Evolutionary conservation across 495 filamentous ascomycete species (phyloP).

Genomic region (Aspergillus egyptiacus): DNA sequence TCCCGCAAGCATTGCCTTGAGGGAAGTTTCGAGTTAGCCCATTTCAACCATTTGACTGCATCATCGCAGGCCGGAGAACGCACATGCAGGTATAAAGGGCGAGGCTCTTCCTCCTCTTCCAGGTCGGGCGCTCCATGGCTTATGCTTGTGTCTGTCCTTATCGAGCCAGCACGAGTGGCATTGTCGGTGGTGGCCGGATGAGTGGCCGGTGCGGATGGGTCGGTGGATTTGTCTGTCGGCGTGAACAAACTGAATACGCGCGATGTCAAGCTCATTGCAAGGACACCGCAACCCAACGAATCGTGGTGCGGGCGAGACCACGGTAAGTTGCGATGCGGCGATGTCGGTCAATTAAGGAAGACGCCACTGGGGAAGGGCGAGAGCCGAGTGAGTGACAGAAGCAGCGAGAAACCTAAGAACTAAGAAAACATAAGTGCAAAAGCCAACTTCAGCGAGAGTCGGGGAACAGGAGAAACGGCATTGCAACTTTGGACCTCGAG

Average conservation of each 20-base stretch:
- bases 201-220: conserved; percentile 13
- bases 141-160: conserved; percentile 16
- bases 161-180: conserved; percentile 13
- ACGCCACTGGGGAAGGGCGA: conserved; percentile 11
- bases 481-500: conserved; percentile 11
- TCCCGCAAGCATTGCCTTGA: conserved; percentile 88
- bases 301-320: conserved; percentile 32
- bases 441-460: conserved; percentile 15
- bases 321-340: conserved; percentile 25
- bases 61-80: no score
- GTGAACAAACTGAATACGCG: conserved; percentile 41
- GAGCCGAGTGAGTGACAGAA: conserved; percentile 12
- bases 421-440: conserved; percentile 16
- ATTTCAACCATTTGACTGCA: not conserved
- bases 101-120: conserved; percentile 47
- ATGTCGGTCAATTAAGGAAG: conserved; percentile 10
- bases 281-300: conserved; percentile 30
- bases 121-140: conserved; percentile 15
- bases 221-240: conserved; percentile 31
- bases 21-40: not conserved
- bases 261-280: conserved; percentile 46
- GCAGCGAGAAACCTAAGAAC: conserved; percentile 9
- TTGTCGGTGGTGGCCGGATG: conserved; percentile 10
- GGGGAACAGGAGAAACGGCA: conserved; percentile 13
- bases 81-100: conserved; percentile 63